These are phyloP conservation scores for Colletotrichum limetticola DNA, from an alignment of 2,329 filamentous ascomycete species.

Conservation along the genomic window DNA sequence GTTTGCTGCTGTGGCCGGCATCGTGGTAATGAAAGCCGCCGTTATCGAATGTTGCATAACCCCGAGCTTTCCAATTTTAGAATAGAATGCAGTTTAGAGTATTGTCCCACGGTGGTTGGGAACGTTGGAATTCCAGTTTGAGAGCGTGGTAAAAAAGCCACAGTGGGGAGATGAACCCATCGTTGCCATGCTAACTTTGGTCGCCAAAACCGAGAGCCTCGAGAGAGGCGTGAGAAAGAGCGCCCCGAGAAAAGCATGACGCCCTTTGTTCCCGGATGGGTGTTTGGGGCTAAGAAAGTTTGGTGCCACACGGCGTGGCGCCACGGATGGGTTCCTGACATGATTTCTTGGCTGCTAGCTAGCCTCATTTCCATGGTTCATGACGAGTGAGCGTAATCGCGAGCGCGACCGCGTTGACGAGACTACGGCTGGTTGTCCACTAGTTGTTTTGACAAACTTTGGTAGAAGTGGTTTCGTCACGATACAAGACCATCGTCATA, in stretches of 20 bases:
- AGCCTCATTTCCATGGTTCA: neutral
- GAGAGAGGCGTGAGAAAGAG: neutral
- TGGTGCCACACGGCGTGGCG: neutral
- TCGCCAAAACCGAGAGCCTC: neutral
- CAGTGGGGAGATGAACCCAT: neutral
- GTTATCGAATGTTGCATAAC: neutral
- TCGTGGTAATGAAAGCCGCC: neutral
- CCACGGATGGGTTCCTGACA: neutral
- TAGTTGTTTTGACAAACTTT: neutral
- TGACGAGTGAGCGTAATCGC: neutral
- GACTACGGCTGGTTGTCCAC: neutral
- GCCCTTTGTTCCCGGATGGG: constrained; percentile 15
- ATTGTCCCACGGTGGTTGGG: neutral
- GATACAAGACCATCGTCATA: neutral
- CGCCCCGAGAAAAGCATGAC: neutral
- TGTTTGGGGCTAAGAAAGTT: constrained; percentile 25
- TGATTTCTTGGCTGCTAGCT: neutral
- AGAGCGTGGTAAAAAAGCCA: neutral
- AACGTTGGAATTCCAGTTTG: neutral
- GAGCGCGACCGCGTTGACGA: neutral
- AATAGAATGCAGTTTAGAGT: neutral
- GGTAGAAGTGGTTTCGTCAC: neutral
- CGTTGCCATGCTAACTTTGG: neutral
- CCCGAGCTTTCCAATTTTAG: neutral
- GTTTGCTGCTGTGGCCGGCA: neutral